Conservation (phyloP, 2,329 filamentous ascomycete species). For the Sclerotinia sclerotiorum region DNA sequence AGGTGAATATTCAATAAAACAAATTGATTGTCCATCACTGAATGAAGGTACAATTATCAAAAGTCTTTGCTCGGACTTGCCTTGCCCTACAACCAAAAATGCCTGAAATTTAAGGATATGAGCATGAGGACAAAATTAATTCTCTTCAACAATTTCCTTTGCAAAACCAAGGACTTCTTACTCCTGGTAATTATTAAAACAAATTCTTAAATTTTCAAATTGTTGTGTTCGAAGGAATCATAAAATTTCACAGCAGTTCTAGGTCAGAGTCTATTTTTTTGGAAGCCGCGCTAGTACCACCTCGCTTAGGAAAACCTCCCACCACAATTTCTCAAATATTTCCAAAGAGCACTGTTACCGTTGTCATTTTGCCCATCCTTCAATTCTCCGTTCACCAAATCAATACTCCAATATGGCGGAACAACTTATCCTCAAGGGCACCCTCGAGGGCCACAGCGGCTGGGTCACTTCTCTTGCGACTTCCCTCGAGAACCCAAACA, state of each 20-base stretch:
- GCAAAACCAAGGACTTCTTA: background rate
- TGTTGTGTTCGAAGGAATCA: slow-evolving; percentile 5
- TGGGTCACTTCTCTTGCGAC: slow-evolving; percentile 99
- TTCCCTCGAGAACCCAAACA: slow-evolving; percentile 99
- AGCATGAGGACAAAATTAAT: background rate
- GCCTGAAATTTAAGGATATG: slow-evolving; percentile 20
- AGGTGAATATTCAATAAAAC: background rate
- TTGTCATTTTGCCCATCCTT: slow-evolving; percentile 19
- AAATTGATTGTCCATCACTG: no score
- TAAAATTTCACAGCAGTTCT: background rate
- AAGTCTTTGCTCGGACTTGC: slow-evolving; percentile 12
- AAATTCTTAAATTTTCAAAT: background rate
- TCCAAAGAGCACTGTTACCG: slow-evolving; percentile 9
- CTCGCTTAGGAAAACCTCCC: slow-evolving; percentile 25
- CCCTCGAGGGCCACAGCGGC: slow-evolving; percentile 98
- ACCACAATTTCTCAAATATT: slow-evolving; percentile 26
- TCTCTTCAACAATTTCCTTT: background rate
- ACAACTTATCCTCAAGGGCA: slow-evolving; percentile 78
- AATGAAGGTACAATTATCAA: background rate
- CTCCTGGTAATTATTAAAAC: background rate
- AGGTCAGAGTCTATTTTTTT: slow-evolving; percentile 14
- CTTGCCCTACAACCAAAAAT: slow-evolving; percentile 3
- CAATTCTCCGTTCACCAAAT: slow-evolving; percentile 30
- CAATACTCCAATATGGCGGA: slow-evolving; percentile 40
- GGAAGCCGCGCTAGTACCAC: slow-evolving; percentile 19